Base-by-base conservation (phyloP, 208 protist species). In the Trypanosoma brucei region DNA sequence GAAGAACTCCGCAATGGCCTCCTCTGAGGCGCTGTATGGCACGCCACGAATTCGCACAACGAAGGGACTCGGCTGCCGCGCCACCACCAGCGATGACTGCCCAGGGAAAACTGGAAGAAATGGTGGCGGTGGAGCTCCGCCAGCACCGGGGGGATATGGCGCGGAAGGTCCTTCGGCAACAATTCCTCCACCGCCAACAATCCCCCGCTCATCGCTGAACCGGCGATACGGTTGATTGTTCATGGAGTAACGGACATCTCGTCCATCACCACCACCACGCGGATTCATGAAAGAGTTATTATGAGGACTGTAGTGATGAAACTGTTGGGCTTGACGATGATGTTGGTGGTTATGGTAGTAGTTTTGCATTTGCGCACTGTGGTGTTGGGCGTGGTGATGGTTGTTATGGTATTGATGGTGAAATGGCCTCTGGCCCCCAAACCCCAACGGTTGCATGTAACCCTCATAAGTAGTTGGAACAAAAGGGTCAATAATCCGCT, bases 1-100 rank as follows among this genome's bases (percentile, higher is more conserved):
- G 39, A 86, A 76, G 55, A 82, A 83, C 55, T 83, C 61, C 40
- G 70, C 70, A 31, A 86, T 72, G 35, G 68, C 52, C 37, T 81
- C 65, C 62, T 83, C 80, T 31, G 76, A 72, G 11, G 76, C 72
- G 0, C 55, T 33, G 52, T 73, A 83, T 11, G 80, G 80, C 36
- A 83, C 61, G 0, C 80, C 80, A 37, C 80, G 66, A 36, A 86
- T 58, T 34, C 75, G 72, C 8, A 81, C 74, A 31, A 84, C 68
- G 52, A 68, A 38, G 1, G 59, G 1, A 14, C 61, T 65, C 30
- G 68, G 55, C 1, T 52, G 42, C 7, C 62, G 68, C 39, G 59
- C 40, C 4, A 56, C 55, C 60, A 74, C 38, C 9, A 74, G 9
- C 7, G 56, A 33, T 14, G 68, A 8, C n/a, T 72, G 66, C 2